Percentiles rank a stretch among this genome's conserved stretches.
phyloP scores from a whole-genome alignment of 2,329 filamentous ascomycete genomes.

The Basipetospora chlamydospora region DNA sequence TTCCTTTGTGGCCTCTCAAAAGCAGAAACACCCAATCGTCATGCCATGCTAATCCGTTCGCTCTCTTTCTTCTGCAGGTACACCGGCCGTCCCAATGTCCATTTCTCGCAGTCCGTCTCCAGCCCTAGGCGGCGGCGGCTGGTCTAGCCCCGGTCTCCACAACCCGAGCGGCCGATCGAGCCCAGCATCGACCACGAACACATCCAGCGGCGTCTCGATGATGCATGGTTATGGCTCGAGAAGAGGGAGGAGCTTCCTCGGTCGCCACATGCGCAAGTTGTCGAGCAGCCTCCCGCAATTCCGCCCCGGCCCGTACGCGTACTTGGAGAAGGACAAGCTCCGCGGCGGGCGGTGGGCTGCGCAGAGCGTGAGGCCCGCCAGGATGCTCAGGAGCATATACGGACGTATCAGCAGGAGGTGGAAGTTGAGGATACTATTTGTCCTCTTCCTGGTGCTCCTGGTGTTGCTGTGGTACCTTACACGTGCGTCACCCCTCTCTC shows the following conservation, averaged over 20 bases:
- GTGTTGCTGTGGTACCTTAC: slow-evolving; percentile 56
- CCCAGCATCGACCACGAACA: slow-evolving; percentile 48
- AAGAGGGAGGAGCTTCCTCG: slow-evolving; percentile 76
- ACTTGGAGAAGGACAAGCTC: slow-evolving; percentile 67
- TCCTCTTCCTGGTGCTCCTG: slow-evolving; percentile 44
- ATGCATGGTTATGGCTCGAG: slow-evolving; percentile 62
- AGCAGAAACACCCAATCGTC: background rate
- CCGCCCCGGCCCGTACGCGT: slow-evolving; percentile 31
- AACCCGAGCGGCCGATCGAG: slow-evolving; percentile 55
- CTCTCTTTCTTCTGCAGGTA: slow-evolving; percentile 28
- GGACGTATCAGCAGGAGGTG: slow-evolving; percentile 47
- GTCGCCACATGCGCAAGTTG: slow-evolving; percentile 65
- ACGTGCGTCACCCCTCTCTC: slow-evolving; percentile 39
- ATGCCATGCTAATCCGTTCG: background rate
- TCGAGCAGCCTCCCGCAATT: slow-evolving; percentile 69
- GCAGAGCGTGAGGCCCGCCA: background rate
- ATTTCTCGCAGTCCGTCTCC: slow-evolving; percentile 81
- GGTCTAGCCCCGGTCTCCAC: slow-evolving; percentile 70
- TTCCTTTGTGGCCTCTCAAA: background rate
- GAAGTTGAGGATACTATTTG: slow-evolving; percentile 47
- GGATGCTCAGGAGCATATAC: slow-evolving; percentile 29
- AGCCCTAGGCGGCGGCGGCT: slow-evolving; percentile 60
- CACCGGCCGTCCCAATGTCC: slow-evolving; percentile 53
- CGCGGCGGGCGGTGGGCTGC: slow-evolving; percentile 36
- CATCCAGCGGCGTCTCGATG: slow-evolving; percentile 17